Evolutionary conservation across 371 early-diverging fungal genomes (phyloP).

Genomic region (Lichtheimia ramosa): DNA sequence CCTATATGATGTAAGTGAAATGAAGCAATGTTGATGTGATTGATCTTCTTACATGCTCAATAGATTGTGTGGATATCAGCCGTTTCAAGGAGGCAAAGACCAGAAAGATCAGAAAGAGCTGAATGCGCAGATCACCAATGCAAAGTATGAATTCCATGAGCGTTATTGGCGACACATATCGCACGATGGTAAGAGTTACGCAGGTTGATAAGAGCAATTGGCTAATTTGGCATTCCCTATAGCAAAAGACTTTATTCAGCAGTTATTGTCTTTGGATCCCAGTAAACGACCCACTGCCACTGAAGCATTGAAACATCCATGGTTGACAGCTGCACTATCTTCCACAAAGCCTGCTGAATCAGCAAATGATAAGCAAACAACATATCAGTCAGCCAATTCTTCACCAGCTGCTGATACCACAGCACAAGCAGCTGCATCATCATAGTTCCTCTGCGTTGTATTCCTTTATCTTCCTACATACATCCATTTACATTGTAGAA

Average conservation of each 20-base stretch:
- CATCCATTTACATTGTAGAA: too few relatives aligned
- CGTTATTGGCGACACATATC: constrained; percentile 80
- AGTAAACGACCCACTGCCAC: constrained; percentile 71
- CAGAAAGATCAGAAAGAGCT: constrained; percentile 56
- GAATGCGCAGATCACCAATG: constrained; percentile 61
- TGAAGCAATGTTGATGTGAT: constrained; percentile 2
- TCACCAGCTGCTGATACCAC: too few relatives aligned
- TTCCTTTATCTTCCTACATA: too few relatives aligned
- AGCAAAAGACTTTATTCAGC: constrained; percentile 90
- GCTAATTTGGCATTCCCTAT: background rate
- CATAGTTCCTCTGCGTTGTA: too few relatives aligned
- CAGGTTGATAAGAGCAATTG: background rate
- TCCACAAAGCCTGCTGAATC: too few relatives aligned
- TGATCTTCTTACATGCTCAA: background rate
- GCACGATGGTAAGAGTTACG: constrained; percentile 45
- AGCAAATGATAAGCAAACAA: too few relatives aligned
- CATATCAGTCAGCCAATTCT: too few relatives aligned
- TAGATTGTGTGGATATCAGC: constrained; percentile 66
- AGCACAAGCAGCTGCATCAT: too few relatives aligned
- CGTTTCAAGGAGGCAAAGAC: constrained; percentile 52
- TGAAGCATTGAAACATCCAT: constrained; percentile 81
- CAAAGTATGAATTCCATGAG: constrained; percentile 71
- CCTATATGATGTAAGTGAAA: constrained; percentile 63
- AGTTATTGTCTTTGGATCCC: constrained; percentile 71
- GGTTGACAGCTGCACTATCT: constrained; percentile 58